Evolutionary conservation across 2,329 filamentous ascomycete genomes (phyloP).

Genomic region (Lecanoromycetidae sp.): DNA sequence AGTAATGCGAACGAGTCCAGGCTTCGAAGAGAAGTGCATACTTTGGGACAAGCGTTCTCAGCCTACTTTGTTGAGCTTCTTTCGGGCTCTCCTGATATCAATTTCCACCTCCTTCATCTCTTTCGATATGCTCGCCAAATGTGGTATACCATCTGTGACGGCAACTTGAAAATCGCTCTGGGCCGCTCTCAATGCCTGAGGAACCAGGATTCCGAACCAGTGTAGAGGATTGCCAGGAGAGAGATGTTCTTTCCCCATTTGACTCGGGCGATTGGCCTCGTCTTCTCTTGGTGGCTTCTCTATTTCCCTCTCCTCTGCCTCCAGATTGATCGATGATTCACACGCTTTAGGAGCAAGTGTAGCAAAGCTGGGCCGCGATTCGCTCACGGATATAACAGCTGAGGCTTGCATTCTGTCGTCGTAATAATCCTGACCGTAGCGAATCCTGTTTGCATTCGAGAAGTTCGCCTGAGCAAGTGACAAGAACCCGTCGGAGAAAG

Average conservation of each 20-base stretch:
- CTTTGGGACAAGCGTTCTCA: neutral
- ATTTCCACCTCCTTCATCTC: constrained; percentile 33
- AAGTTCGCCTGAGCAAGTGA: constrained; percentile 39
- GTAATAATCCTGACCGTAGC: constrained; percentile 36
- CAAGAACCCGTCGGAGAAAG: constrained; percentile 35
- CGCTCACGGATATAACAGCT: neutral
- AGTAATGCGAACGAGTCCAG: neutral
- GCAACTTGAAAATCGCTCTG: constrained; percentile 33
- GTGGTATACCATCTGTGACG: constrained; percentile 27
- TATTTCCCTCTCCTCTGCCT: neutral
- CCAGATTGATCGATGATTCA: neutral
- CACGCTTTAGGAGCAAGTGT: neutral
- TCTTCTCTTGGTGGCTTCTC: neutral
- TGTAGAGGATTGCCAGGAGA: constrained; percentile 31
- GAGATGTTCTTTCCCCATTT: constrained; percentile 17
- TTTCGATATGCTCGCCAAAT: constrained; percentile 27
- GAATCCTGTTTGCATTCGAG: constrained; percentile 28
- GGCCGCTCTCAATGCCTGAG: constrained; percentile 32
- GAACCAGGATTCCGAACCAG: constrained; percentile 39
- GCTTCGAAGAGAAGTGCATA: neutral
- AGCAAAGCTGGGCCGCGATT: neutral
- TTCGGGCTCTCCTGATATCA: constrained; percentile 24
- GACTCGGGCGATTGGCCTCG: neutral
- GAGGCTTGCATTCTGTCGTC: constrained; percentile 40
- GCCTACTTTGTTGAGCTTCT: constrained; percentile 12